Conservation (phyloP, 2,329 filamentous ascomycete genomes). For the Penicillium aurantiogriseum region DNA sequence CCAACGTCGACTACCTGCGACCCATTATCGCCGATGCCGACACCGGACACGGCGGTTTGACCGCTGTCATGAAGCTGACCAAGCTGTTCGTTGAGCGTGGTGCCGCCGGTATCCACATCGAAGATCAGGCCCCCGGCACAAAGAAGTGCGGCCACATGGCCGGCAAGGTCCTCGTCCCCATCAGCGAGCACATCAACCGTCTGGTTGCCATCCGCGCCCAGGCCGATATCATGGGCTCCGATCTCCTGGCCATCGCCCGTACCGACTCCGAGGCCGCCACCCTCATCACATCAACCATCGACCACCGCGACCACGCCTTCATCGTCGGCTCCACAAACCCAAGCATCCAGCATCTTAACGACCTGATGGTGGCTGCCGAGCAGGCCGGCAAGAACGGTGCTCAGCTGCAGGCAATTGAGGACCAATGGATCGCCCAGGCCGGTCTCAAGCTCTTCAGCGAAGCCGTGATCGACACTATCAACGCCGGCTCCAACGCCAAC, state of each 20-base stretch:
- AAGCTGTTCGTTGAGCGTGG: constrained; percentile 97
- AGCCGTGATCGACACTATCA: constrained; percentile 80
- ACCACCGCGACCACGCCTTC: constrained; percentile 91
- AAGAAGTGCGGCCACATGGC: constrained; percentile 99
- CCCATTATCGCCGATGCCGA: constrained; percentile 97
- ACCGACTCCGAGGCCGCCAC: constrained; percentile 98
- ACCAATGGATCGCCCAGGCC: constrained; percentile 77
- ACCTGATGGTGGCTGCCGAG: constrained; percentile 88
- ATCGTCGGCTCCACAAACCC: constrained; percentile 88
- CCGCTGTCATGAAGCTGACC: constrained; percentile 99
- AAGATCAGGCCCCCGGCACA: constrained; percentile 95
- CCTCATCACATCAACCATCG: constrained; percentile 93
- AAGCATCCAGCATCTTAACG: constrained; percentile 75
- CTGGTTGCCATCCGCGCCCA: constrained; percentile 95
- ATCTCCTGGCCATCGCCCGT: constrained; percentile 86
- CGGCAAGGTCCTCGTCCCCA: constrained; percentile 94
- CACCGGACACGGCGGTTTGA: constrained; percentile 93
- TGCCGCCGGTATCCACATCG: constrained; percentile 96
- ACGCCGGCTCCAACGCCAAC: constrained; percentile 61
- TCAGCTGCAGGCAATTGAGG: constrained; percentile 86
- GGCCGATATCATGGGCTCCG: constrained; percentile 95
- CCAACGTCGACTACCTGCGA: constrained; percentile 88
- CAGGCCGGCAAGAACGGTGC: constrained; percentile 73
- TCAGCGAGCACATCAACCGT: constrained; percentile 96
- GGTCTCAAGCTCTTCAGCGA: constrained; percentile 86